Percentiles rank a stretch among this genome's conserved stretches.
These are phyloP conservation scores for Botrytis galanthina DNA, from an alignment of 2,329 filamentous ascomycete genomes.

Conservation along the genomic window DNA sequence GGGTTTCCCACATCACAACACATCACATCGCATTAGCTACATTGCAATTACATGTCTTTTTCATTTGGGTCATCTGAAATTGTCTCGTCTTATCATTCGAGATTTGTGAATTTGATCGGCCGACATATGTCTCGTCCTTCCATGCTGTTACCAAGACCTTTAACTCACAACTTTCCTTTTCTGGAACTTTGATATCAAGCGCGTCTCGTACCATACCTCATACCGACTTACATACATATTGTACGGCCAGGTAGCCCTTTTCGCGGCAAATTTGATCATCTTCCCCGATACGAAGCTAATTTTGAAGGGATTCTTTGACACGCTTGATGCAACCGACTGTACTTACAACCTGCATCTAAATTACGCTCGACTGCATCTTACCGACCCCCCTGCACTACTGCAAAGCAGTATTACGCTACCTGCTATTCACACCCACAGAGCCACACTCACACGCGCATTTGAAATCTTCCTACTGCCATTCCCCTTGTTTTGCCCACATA, in stretches of 20 bases:
- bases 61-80: not conserved
- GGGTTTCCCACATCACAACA: not conserved
- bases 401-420: constrained; percentile 8
- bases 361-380: constrained; percentile 7
- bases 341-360: constrained; percentile 1
- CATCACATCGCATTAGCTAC: not conserved
- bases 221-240: not conserved
- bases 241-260: not conserved
- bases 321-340: constrained; percentile 8
- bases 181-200: not conserved
- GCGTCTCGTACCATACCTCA: not conserved
- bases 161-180: not conserved
- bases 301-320: constrained; percentile 1
- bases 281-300: not conserved
- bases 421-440: constrained; percentile 3
- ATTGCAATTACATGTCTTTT: not conserved
- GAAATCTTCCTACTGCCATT: constrained; percentile 6
- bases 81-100: constrained; percentile 1
- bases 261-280: constrained; percentile 3
- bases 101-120: constrained; percentile 7
- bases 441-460: constrained; percentile 4
- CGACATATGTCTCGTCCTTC: constrained; percentile 5
- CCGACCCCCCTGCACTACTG: constrained; percentile 6
- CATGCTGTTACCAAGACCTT: not conserved
- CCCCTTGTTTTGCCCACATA: constrained; percentile 12